Evolutionary conservation across 139 green algal genomes (phyloP).

Genomic region (Chlorella ohadii): DNA sequence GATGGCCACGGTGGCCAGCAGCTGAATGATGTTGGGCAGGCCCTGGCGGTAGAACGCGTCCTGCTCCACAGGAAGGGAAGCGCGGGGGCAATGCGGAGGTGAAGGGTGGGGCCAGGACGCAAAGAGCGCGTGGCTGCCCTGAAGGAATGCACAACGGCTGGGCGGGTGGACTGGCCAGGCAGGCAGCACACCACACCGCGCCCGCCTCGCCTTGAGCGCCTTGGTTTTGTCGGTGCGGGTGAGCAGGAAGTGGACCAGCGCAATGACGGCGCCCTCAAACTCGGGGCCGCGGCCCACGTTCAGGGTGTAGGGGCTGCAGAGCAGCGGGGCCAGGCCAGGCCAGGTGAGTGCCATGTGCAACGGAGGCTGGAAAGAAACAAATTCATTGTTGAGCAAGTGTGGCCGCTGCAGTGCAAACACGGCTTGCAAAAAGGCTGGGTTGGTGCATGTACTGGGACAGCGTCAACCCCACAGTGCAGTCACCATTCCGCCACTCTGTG

Average conservation of each 20-base stretch:
- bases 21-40: constrained; percentile 98
- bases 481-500: no score
- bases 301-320: constrained; percentile 55
- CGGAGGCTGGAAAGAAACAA: no score
- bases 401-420: no score
- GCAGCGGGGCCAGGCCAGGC: neutral
- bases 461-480: no score
- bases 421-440: no score
- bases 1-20: constrained; percentile 95
- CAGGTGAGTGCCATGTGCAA: neutral
- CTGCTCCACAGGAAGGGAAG: constrained; percentile 67
- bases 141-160: neutral
- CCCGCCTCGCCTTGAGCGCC: constrained; percentile 43
- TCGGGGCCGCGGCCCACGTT: constrained; percentile 86
- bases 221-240: constrained; percentile 93
- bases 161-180: neutral
- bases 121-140: no score
- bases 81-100: neutral
- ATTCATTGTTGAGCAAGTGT: no score
- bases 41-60: constrained; percentile 98
- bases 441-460: neutral
- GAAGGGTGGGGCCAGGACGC: no score
- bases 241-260: constrained; percentile 96
- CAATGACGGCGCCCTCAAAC: constrained; percentile 99
- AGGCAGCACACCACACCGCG: neutral